Conservation (phyloP, 805 yeast genomes). For the Yamadazyma olivae region DNA sequence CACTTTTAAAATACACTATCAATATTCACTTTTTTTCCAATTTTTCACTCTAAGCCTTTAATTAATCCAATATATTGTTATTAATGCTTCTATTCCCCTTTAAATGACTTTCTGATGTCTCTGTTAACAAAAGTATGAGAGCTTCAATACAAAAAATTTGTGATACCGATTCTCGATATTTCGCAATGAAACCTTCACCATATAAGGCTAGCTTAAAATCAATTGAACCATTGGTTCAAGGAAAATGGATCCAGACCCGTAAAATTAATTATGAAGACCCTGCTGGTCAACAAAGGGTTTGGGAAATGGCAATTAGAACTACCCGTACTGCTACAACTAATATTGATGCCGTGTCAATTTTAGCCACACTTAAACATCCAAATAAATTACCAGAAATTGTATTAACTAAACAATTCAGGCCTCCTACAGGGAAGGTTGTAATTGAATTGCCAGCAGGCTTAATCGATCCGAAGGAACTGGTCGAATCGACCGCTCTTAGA, state of each 20-base stretch:
- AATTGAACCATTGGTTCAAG: slow-evolving; percentile 31
- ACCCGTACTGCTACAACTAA: slow-evolving; percentile 61
- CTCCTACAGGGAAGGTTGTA: slow-evolving; percentile 85
- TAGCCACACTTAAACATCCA: slow-evolving; percentile 60
- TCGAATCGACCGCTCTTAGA: slow-evolving; percentile 79
- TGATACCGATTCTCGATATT: too few relatives aligned
- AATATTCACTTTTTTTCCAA: too few relatives aligned
- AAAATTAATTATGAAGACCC: slow-evolving; percentile 74
- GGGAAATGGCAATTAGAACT: slow-evolving; percentile 88
- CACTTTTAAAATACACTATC: too few relatives aligned
- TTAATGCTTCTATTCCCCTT: too few relatives aligned
- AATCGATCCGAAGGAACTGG: slow-evolving; percentile 76
- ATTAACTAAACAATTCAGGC: slow-evolving; percentile 87
- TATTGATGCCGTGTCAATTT: slow-evolving; percentile 88
- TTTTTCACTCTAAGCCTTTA: too few relatives aligned
- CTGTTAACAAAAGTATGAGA: too few relatives aligned
- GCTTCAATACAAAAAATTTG: too few relatives aligned
- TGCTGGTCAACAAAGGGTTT: slow-evolving; percentile 60
- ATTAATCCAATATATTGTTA: too few relatives aligned
- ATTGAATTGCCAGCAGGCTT: slow-evolving; percentile 96
- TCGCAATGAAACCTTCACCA: slow-evolving; percentile 33
- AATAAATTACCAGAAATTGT: slow-evolving; percentile 38
- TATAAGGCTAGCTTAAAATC: slow-evolving; percentile 30
- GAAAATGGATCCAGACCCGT: slow-evolving; percentile 52
- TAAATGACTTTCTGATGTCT: too few relatives aligned